Conservation (phyloP, 129 eudicot species). For the Artemisia argyi region DNA sequence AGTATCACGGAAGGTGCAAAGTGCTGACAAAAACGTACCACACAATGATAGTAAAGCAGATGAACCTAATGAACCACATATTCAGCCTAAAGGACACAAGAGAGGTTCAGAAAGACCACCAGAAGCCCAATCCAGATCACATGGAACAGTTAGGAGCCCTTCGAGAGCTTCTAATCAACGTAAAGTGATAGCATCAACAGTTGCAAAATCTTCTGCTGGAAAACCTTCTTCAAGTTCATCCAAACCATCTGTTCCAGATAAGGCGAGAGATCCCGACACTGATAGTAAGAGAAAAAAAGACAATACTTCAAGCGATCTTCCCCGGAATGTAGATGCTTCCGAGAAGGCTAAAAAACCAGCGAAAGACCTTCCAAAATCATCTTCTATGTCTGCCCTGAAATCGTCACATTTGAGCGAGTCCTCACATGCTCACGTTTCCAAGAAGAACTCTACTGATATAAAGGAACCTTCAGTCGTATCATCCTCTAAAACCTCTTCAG, state of each 20-base stretch:
- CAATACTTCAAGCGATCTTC: neutral
- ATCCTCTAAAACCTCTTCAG: slow-evolving; percentile 43
- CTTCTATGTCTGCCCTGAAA: slow-evolving; percentile 41
- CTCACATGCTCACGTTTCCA: slow-evolving; percentile 39
- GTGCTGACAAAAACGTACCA: slow-evolving; percentile 30
- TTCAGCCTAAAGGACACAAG: slow-evolving; percentile 31
- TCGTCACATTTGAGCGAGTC: slow-evolving; percentile 55
- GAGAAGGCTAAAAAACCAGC: slow-evolving; percentile 48
- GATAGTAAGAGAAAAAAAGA: slow-evolving; percentile 49
- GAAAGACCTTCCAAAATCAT: slow-evolving; percentile 58
- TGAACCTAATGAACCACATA: slow-evolving; percentile 32
- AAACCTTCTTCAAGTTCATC: slow-evolving; percentile 60
- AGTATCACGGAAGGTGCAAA: slow-evolving; percentile 32
- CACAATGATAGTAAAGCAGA: slow-evolving; percentile 35
- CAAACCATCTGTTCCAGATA: slow-evolving; percentile 50
- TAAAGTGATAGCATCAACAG: slow-evolving; percentile 37
- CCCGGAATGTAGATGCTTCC: slow-evolving; percentile 36
- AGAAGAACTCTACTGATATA: slow-evolving; percentile 43
- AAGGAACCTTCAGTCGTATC: slow-evolving; percentile 51
- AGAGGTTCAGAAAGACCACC: slow-evolving; percentile 38
- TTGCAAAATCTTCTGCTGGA: slow-evolving; percentile 41
- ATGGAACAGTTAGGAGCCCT: slow-evolving; percentile 28
- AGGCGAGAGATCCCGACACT: slow-evolving; percentile 22
- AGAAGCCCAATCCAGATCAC: slow-evolving; percentile 37
- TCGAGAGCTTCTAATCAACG: slow-evolving; percentile 42